Evolutionary conservation across 1,284 basidiomycete species (phyloP).

Genomic region (Ceratobasidium papillatum): DNA sequence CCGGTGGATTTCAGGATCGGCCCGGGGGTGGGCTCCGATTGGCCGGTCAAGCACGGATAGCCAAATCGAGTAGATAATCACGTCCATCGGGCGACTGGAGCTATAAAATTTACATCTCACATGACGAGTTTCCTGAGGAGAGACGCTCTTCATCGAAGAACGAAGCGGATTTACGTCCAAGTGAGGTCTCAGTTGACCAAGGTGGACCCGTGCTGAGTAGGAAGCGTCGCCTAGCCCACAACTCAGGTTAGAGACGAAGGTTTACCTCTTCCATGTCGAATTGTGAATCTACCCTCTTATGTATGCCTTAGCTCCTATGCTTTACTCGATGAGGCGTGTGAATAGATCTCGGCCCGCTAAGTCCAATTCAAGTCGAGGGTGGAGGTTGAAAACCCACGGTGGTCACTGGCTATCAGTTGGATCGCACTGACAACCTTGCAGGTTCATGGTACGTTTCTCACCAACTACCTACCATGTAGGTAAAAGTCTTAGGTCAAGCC

Average conservation of each 20-base stretch:
- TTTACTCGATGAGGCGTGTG: conserved; percentile 11
- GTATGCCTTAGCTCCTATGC: conserved; percentile 13
- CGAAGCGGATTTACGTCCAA: conserved; percentile 13
- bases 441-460: background rate
- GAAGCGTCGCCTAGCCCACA: background rate
- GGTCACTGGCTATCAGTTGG: background rate
- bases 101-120: conserved; percentile 22
- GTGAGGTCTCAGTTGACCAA: conserved; percentile 10
- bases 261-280: background rate
- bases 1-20: conserved; percentile 8
- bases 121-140: conserved; percentile 1
- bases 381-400: background rate
- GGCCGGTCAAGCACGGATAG: background rate
- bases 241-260: background rate
- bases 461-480: background rate
- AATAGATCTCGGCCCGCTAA: background rate
- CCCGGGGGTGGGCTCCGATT: background rate
- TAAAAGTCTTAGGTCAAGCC: background rate
- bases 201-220: background rate
- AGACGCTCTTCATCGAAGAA: background rate
- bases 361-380: background rate
- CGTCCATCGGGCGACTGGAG: conserved; percentile 1
- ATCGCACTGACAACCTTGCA: background rate
- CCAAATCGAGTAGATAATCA: background rate
- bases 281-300: background rate